Base-by-base conservation (phyloP, 2,329 filamentous ascomycete genomes). In the Hypoxylon sp. region DNA sequence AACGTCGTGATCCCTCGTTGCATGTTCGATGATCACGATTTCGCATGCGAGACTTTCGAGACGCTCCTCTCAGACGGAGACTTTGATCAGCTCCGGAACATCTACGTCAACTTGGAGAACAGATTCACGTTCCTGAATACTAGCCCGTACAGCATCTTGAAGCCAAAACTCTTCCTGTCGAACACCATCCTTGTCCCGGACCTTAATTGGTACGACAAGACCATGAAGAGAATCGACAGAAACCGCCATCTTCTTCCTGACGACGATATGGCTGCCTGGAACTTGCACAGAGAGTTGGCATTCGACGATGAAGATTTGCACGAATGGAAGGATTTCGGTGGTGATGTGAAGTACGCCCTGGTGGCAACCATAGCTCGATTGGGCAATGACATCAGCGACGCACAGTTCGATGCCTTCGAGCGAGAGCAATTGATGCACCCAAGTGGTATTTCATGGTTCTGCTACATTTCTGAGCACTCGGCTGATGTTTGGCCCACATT, bases 391-490 rank as follows among this genome's bases (percentile, higher is more conserved):
- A 53, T 69, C 22, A 26, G n/a, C 9, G 44, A 44, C 1, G 33
- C 46, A 0, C 1, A 63, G 8, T 31, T 26, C 1, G 48, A 50
- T 0, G 46, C 14, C 2, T 63, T 66, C 22, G 66, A 69, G 33
- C n/a, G n/a, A 2, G 53, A 26, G 1, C 4, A 2, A 3, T 14
- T 69, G n/a, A 60, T 54, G 50, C 63, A 67, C 39, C 59, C 63
- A 9, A 50, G 22, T 24, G 67, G 67, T 6, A 8, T 47, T 4
- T 14, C 58, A 19, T 63, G 51, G 63, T 69, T 54, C 59, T 44
- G 60, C 1, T 63, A 35, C 29, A 35, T 63, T 13, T 52, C 11
- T 2, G 2, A 17, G 10, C 14, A 3, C 0, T 37, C 29, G 5
- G 63, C 67, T 0, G 24, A 52, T 13, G 22, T 69, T 26, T 29